Percentiles rank a stretch among this genome's conserved stretches.
phyloP scores from a whole-genome alignment of 352 stramenopile genomes.

The Phytophthora pinifolia region DNA sequence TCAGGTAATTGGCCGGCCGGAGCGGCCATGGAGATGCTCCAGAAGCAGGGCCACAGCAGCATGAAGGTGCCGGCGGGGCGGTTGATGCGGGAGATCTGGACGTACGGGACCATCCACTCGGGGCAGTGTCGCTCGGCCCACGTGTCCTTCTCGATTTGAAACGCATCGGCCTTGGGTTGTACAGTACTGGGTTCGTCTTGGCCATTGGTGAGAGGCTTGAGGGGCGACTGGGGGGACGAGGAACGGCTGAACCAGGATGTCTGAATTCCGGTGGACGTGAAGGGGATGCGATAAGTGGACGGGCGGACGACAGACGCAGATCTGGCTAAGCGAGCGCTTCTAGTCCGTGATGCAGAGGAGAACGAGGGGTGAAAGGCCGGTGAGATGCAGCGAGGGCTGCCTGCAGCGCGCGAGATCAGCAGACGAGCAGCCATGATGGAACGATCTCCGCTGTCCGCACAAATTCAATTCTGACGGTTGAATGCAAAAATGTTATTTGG shows the following conservation, averaged over 20 bases:
- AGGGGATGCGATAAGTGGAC: conserved; percentile 6
- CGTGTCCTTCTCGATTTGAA: conserved; percentile 83
- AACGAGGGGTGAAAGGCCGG: background rate
- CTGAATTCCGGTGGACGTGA: conserved; percentile 14
- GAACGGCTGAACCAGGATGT: conserved; percentile 18
- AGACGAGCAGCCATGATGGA: conserved; percentile 19
- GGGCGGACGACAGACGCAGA: conserved; percentile 1
- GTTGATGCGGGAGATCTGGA: conserved; percentile 86
- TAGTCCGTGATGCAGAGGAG: background rate
- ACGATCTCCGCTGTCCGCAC: background rate
- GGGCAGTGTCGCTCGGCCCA: conserved; percentile 81
- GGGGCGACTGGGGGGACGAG: conserved; percentile 3
- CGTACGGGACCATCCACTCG: conserved; percentile 82
- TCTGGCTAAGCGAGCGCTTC: conserved; percentile 1
- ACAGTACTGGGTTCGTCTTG: background rate
- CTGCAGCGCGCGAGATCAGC: conserved; percentile 15
- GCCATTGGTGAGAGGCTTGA: conserved; percentile 2
- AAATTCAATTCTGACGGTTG: conserved; percentile 9
- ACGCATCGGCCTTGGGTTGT: conserved; percentile 29
- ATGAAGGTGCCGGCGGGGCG: conserved; percentile 92
- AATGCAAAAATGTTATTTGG: conserved; percentile 2
- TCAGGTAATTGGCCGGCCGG: conserved; percentile 80
- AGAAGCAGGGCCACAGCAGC: conserved; percentile 97
- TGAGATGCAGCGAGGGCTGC: conserved; percentile 1
- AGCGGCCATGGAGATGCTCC: conserved; percentile 95